Evolutionary conservation across 2,329 filamentous ascomycete genomes (phyloP), one percentile per base, ranked within the genome.

Genomic region (Colletotrichum sp.): DNA sequence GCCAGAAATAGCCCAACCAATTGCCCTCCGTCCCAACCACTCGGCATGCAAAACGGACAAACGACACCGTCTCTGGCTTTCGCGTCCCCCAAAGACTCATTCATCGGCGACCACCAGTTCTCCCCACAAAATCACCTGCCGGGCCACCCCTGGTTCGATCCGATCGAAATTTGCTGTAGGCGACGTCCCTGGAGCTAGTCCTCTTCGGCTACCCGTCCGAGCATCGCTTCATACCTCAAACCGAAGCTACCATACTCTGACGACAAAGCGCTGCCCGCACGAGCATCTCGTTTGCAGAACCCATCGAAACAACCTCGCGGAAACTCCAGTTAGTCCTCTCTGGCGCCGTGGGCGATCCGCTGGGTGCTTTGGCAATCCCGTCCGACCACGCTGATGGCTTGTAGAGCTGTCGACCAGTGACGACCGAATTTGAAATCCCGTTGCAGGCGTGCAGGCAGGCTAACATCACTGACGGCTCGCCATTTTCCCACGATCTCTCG

Each of bases 231-330:
- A 32, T n/a, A 64, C 55, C 57, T 72, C 70, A 68, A 67, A 73
- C 57, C 70, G 36, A 48, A 60, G 64, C 61, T 43, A 67, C 52
- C 48, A 9, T 43, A 18, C 43, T 39, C 43, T 36, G 39, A 55
- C 34, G 57, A 75, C 70, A 69, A 68, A 75, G 73, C 73, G 70
- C 59, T 68, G 15, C 43, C 15, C 63, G 55, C 68, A 72, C 69
- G 34, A 34, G 57, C 70, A 43, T 73, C n/a, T 65, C 26, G 32
- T 32, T 36, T 32, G 15, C 12, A 16, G 52, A 43, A 36, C 36
- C 30, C 55, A 39, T 64, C 8, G 59, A 65, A 28, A 73, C 32
- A 39, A 16, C 34, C 28, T 30, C 36, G 16, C 24, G 32, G 43
- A 59, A 57, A 30, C 48, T 48, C 12, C 39, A 32, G 24, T 9